phyloP scores from a whole-genome alignment of 2,329 filamentous ascomycete genomes.

The Fusarium buharicum region DNA sequence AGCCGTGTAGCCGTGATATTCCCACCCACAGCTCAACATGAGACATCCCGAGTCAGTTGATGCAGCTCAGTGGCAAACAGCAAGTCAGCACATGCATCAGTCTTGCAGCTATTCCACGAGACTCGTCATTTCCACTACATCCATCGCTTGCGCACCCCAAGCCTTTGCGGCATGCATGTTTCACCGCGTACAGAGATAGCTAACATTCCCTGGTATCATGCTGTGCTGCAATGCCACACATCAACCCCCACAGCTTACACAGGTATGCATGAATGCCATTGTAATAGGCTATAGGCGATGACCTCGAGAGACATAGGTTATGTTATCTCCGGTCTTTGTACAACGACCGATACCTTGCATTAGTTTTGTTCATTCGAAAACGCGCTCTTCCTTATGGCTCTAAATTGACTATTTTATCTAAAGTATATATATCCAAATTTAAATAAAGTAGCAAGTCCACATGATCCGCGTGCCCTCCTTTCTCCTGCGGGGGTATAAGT shows the following conservation, averaged over 20 bases:
- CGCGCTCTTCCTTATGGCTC: constrained; percentile 12
- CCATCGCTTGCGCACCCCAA: neutral
- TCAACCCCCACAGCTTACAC: neutral
- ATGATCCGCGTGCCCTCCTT: constrained; percentile 42
- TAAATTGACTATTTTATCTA: constrained; percentile 27
- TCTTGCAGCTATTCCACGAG: neutral
- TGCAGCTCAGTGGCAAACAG: constrained; percentile 15
- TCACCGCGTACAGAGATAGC: constrained; percentile 26
- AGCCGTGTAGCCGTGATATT: neutral
- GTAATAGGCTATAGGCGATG: too few relatives aligned
- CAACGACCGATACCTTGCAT: neutral
- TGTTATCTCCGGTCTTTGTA: neutral
- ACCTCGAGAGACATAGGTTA: too few relatives aligned
- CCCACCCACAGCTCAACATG: neutral
- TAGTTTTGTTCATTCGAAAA: neutral
- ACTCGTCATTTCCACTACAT: neutral
- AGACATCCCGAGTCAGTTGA: constrained; percentile 15
- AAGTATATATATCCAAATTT: constrained; percentile 42
- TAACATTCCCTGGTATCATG: constrained; percentile 6
- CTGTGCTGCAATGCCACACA: constrained; percentile 25
- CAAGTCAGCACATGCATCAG: neutral
- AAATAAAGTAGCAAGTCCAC: constrained; percentile 31
- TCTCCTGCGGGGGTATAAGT: constrained; percentile 46
- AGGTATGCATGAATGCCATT: too few relatives aligned
- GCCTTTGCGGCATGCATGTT: constrained; percentile 39